phyloP scores from a whole-genome alignment of 768 basidiomycete genomes.

The Tulasnella sp. region DNA sequence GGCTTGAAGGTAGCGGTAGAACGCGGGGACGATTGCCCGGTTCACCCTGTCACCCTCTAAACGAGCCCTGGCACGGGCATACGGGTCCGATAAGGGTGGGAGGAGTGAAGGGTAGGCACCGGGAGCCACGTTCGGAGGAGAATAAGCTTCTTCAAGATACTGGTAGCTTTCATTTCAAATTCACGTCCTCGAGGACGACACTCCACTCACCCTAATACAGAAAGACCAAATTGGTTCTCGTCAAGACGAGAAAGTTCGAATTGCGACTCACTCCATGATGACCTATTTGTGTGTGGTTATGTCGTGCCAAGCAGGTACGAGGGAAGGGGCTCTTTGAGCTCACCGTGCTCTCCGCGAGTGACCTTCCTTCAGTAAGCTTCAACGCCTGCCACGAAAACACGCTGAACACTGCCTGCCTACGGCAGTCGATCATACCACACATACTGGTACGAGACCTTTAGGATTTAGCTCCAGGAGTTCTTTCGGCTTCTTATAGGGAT shows the following conservation, averaged over 20 bases:
- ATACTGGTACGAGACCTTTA: slow-evolving; percentile 65
- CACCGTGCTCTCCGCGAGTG: slow-evolving; percentile 8
- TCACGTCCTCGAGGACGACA: no score
- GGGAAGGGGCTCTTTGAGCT: no score
- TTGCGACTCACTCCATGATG: slow-evolving; percentile 9
- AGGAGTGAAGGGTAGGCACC: slow-evolving; percentile 34
- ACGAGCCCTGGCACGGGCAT: slow-evolving; percentile 52
- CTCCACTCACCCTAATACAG: no score
- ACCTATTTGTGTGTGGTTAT: neutral
- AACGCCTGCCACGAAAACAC: neutral
- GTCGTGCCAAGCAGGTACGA: no score
- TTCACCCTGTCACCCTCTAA: slow-evolving; percentile 58
- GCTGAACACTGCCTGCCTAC: neutral
- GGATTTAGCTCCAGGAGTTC: slow-evolving; percentile 73
- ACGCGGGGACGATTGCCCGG: slow-evolving; percentile 51
- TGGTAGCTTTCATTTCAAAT: neutral
- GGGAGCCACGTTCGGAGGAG: neutral
- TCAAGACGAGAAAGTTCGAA: no score
- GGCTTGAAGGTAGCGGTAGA: slow-evolving; percentile 64
- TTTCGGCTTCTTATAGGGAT: slow-evolving; percentile 69
- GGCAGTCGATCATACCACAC: neutral
- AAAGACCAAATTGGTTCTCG: no score
- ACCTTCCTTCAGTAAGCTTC: neutral
- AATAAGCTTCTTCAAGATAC: slow-evolving; percentile 11
- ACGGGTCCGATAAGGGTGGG: slow-evolving; percentile 46